These are phyloP conservation scores for Neonectria faginata DNA, from an alignment of 2,329 filamentous ascomycete species.

Conservation along the genomic window DNA sequence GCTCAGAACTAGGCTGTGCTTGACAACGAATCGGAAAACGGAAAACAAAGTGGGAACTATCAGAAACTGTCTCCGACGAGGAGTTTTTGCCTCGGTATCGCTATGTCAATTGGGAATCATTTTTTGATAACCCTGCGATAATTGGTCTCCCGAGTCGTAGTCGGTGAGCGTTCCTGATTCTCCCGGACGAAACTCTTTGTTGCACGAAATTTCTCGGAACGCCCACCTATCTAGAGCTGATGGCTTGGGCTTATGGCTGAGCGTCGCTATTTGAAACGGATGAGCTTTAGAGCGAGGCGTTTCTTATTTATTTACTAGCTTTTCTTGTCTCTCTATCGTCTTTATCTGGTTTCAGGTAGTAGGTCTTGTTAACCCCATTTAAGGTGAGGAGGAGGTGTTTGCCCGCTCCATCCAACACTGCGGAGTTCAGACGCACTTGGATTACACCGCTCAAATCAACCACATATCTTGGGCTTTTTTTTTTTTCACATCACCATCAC, in stretches of 20 bases:
- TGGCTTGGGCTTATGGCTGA: slow-evolving; percentile 7
- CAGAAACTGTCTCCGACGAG: not conserved
- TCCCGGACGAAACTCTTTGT: slow-evolving; percentile 11
- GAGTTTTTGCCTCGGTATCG: not conserved
- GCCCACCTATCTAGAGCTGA: slow-evolving; percentile 6
- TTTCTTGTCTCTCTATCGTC: not conserved
- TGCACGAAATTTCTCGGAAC: slow-evolving; percentile 15
- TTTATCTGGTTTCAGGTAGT: not conserved
- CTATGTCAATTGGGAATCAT: not conserved
- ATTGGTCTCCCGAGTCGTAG: slow-evolving; percentile 1
- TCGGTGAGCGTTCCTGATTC: slow-evolving; percentile 14
- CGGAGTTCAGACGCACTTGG: not conserved
- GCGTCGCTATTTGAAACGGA: slow-evolving; percentile 8
- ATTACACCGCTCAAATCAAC: not conserved
- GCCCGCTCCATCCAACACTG: not conserved
- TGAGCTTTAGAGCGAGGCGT: slow-evolving; percentile 7
- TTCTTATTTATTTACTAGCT: slow-evolving; percentile 5
- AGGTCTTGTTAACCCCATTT: not conserved
- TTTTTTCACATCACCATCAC: not conserved
- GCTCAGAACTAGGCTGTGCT: slow-evolving; percentile 6
- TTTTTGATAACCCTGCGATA: slow-evolving; percentile 3
- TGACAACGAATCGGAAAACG: not conserved
- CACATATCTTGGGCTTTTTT: not conserved
- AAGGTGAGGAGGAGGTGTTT: slow-evolving; percentile 3
- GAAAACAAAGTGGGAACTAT: not conserved